phyloP scores from a whole-genome alignment of 116 monocot genomes.

The Thalassia testudinum region DNA sequence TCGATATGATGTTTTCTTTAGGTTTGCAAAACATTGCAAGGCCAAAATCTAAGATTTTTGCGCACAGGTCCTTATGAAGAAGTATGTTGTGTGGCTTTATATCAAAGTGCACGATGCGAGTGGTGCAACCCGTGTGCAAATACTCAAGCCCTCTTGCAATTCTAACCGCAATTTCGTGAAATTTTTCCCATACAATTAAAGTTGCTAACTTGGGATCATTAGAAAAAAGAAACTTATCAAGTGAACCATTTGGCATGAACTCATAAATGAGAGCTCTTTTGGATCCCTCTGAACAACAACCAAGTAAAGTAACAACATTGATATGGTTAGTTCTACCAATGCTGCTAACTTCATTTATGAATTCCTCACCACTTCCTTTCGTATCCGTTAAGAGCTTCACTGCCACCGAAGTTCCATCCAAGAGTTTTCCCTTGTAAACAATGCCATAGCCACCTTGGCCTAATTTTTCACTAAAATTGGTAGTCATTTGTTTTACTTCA shows the following conservation, averaged over 20 bases:
- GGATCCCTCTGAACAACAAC: conserved; percentile 23
- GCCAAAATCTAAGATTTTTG: conserved; percentile 40
- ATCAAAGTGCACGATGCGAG: conserved; percentile 27
- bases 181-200: conserved; percentile 3
- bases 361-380: conserved; percentile 12
- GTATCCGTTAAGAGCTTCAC: conserved; percentile 21
- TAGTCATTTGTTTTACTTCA: conserved; percentile 22
- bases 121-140: conserved; percentile 18
- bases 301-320: conserved; percentile 18
- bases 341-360: conserved; percentile 24
- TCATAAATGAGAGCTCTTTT: conserved; percentile 29
- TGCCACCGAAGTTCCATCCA: too few species aligned
- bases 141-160: conserved; percentile 29
- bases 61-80: conserved; percentile 12
- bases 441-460: background rate
- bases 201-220: too few species aligned
- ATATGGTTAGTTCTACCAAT: conserved; percentile 27
- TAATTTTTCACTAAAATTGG: conserved; percentile 5
- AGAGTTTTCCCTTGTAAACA: too few species aligned
- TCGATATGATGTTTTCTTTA: conserved; percentile 16
- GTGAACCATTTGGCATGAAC: conserved; percentile 31
- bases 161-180: conserved; percentile 17
- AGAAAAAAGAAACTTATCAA: conserved; percentile 16
- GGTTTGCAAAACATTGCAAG: conserved; percentile 12
- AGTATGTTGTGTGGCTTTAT: conserved; percentile 37